phyloP scores from a whole-genome alignment of 345 rosid genomes.

The Noccaea bulbosa region DNA sequence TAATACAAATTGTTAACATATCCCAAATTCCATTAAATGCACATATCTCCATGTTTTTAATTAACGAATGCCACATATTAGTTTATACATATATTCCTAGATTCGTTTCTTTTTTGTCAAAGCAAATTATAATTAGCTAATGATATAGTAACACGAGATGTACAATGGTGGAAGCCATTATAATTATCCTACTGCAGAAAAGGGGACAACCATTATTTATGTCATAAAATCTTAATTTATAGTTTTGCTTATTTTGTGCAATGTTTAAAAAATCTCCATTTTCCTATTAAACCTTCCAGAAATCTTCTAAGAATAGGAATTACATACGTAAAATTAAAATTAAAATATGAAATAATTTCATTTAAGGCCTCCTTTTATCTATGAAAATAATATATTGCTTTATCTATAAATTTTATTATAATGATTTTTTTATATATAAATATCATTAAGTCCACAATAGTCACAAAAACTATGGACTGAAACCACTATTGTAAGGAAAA shows the following conservation, averaged over 20 bases:
- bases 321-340: neutral
- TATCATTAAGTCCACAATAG: neutral
- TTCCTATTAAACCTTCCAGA: neutral
- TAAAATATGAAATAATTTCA: neutral
- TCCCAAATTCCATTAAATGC: neutral
- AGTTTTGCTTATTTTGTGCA: neutral
- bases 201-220: conserved; percentile 1
- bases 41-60: neutral
- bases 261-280: neutral
- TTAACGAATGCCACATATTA: neutral
- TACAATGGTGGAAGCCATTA: conserved; percentile 2
- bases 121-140: neutral
- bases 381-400: neutral
- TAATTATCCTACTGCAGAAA: neutral
- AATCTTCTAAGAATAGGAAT: neutral
- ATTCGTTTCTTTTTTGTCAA: neutral
- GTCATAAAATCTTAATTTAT: neutral
- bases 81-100: neutral
- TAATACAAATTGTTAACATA: neutral
- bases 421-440: neutral
- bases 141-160: neutral
- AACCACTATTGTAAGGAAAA: neutral
- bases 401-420: neutral
- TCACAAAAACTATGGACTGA: neutral
- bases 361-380: neutral